Base-by-base conservation (phyloP, 2,329 filamentous ascomycete genomes). In the Gaeumannomyces tritici region DNA sequence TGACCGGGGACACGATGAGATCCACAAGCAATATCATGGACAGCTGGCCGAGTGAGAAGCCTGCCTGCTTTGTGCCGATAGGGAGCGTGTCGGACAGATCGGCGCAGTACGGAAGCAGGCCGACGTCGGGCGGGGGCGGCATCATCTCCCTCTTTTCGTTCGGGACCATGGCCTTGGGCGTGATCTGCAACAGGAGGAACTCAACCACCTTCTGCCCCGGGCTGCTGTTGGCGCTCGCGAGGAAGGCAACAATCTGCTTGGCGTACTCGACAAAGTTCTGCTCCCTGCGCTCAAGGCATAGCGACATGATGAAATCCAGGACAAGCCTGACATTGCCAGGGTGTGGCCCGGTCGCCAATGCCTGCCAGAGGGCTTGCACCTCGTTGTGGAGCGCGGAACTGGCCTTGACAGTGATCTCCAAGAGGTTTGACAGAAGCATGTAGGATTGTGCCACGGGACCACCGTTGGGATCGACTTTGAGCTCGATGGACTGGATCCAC, bases 201-300 rank as follows among this genome's bases (percentile, higher is more conserved):
- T 99, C 95, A 13, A 99, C 88, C 3, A 99, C 93, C 70, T 96
- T 96, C 59, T 90, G 88, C 0, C 93, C 93, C 2, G 93, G 71
- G 75, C 89, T 70, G 83, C 78, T 83, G 65, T 79, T 81, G 0
- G 83, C 96, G 66, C 91, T 95, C 0, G 95, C 96, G 6, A 99
- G 75, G 72, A 97, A 98, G 1, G 99, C 96, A 21, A 98, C 92
- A 61, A 99, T 95, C 73, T 99, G 95, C 77, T 98, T 99, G 6
- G 93, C 93, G 71, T 96, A 96, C 68, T 97, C 91, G 62, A 99
- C 93, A 73, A 97, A 99, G 69, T 97, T 98, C 70, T 99, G 95
- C 73, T 99, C 96, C 59, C 93, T 87, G 35, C 93, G 87, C 70
- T 99, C 95, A 13, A 99, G 79, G 68, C 95, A 99, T 5, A 98